Evolutionary conservation across 1,284 basidiomycete genomes (phyloP), one percentile per base, ranked within the genome.

Genomic region (Apiotrichum veenhuisii): DNA sequence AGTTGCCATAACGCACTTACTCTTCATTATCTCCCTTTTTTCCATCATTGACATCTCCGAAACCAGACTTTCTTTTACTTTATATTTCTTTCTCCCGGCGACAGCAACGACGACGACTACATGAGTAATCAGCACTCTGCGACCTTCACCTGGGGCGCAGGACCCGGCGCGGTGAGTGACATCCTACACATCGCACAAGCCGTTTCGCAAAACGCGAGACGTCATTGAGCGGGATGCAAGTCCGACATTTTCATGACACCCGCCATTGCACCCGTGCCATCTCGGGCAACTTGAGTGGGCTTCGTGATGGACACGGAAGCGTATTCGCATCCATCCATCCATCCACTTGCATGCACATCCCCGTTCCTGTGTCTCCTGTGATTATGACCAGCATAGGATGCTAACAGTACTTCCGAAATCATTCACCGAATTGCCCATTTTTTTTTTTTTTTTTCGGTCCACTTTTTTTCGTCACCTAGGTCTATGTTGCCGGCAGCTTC

Each of bases 401-500:
- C 50, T 38, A 26, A 40, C 50, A 30, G 7, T 12, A 7, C 12
- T 30, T 30, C 12, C 30, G 5, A 12, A 7, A 30, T 30, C 30
- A 30, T 7, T 30, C 7, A 30, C 30, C 30, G 12, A 30, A n/a
- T n/a, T n/a, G n/a, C n/a, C 30, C 7, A 30, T 12, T 30, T 30
- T 12, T 30, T 5, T 5, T 30, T 30, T 30, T 30, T 12, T 30
- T 5, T 30, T 30, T 30, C 30, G 14, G 20, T n/a, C 33, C 10
- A 27, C 40, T 30, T 49, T 37, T 47, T 33, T 23, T 43, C 36
- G 36, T 14, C 18, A 33, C 8, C 27, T 54, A 75, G 73, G 76
- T 77, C 55, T 60, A 57, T 61, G 65, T 77, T 50, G 74, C 76
- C 36, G 76, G 76, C 18, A 65, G 64, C 33, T 77, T 76, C 66